phyloP scores from a whole-genome alignment of 139 green algal species.

The Closterium sp. region DNA sequence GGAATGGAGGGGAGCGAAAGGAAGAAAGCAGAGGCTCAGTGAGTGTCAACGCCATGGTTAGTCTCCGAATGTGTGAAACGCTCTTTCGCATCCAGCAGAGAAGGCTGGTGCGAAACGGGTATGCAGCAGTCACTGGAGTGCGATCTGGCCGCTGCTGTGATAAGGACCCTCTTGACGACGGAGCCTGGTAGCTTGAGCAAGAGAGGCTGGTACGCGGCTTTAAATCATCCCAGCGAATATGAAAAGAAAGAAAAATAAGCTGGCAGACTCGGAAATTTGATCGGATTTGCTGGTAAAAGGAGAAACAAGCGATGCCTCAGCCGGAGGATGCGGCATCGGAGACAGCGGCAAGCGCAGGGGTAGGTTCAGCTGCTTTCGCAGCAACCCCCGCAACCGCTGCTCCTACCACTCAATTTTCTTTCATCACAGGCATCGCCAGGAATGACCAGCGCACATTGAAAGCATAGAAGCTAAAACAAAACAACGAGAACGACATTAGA shows the following conservation, averaged over 20 bases:
- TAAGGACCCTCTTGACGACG: neutral
- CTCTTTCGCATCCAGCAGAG: neutral
- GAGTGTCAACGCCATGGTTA: neutral
- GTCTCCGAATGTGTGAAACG: neutral
- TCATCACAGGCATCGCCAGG: neutral
- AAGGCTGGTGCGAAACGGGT: neutral
- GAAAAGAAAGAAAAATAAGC: too few species aligned
- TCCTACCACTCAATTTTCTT: neutral
- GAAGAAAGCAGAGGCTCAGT: neutral
- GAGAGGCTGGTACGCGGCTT: neutral
- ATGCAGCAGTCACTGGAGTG: neutral
- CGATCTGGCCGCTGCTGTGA: neutral
- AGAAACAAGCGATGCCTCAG: neutral
- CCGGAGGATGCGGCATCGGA: neutral
- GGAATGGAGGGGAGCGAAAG: neutral
- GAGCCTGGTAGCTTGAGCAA: neutral
- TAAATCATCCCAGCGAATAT: neutral
- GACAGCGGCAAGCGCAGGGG: neutral
- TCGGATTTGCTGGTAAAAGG: too few species aligned
- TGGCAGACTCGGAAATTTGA: too few species aligned
- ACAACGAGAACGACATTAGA: neutral
- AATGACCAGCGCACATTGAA: neutral
- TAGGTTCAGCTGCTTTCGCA: neutral
- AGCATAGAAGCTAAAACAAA: neutral
- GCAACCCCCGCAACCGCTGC: neutral